A percentile compares a stretch with the other conserved stretches of the same genome.
Conservation (phyloP, 2,329 filamentous ascomycete species). For the Magnaporthales sp. region DNA sequence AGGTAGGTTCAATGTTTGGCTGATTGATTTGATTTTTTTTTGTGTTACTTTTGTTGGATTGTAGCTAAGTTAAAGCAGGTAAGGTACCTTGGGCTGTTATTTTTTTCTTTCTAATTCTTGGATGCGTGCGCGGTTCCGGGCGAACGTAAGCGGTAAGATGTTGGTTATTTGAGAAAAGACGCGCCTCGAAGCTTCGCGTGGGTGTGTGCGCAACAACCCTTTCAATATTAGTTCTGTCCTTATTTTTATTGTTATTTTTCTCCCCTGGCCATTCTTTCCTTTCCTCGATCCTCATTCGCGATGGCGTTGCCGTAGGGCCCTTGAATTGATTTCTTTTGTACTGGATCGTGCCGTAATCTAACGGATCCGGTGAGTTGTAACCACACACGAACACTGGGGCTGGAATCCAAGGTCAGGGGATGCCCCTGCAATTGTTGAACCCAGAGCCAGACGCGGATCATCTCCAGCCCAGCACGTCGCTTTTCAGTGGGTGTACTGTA, state of each 20-base stretch:
- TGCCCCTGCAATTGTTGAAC: not conserved
- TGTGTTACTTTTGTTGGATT: not conserved
- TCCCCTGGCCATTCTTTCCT: not conserved
- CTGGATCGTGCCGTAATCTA: not conserved
- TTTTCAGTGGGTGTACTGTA: not conserved
- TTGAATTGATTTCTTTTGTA: not conserved
- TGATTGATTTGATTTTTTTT: not conserved
- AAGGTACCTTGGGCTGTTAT: not conserved
- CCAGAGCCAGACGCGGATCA: not conserved
- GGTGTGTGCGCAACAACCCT: not conserved
- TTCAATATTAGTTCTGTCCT: not conserved
- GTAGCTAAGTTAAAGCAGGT: not conserved
- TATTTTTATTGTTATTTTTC: not conserved
- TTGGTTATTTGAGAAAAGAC: conserved; percentile 1
- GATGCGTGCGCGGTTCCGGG: not conserved
- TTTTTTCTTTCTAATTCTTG: too few species aligned
- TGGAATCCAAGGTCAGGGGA: not conserved
- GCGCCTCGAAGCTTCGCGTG: not conserved
- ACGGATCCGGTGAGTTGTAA: not conserved
- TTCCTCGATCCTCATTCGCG: not conserved
- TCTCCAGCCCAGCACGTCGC: not conserved
- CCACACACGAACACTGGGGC: not conserved
- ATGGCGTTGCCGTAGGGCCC: not conserved
- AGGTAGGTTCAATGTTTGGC: not conserved
- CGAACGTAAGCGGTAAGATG: not conserved